phyloP scores from a whole-genome alignment of 2,329 filamentous ascomycete species.

The Cercospora canescens region DNA sequence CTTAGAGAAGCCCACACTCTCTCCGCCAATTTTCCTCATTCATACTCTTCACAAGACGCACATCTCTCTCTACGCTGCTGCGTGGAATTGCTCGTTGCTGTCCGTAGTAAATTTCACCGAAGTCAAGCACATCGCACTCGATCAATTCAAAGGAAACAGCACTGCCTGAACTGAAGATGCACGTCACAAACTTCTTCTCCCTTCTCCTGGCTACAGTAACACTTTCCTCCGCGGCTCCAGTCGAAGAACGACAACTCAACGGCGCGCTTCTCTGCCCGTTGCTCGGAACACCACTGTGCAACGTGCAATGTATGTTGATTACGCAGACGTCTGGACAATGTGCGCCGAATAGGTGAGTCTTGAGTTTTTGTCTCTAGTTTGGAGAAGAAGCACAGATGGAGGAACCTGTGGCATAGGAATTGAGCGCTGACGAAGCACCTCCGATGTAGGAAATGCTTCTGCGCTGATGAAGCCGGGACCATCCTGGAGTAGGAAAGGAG shows the following conservation, averaged over 20 bases:
- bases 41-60: too few species aligned
- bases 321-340: slow-evolving; percentile 16
- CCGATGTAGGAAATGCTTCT: slow-evolving; percentile 16
- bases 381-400: neutral
- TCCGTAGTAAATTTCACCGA: too few species aligned
- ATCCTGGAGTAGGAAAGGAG: slow-evolving; percentile 8
- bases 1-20: too few species aligned
- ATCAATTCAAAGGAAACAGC: neutral
- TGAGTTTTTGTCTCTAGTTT: neutral
- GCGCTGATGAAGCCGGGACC: slow-evolving; percentile 13
- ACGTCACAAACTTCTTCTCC: slow-evolving; percentile 4
- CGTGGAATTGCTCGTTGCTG: too few species aligned
- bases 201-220: slow-evolving; percentile 10
- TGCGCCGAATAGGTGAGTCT: slow-evolving; percentile 14
- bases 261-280: slow-evolving; percentile 16
- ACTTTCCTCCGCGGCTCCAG: slow-evolving; percentile 8
- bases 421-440: neutral
- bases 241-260: slow-evolving; percentile 17
- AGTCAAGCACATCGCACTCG: too few species aligned
- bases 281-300: slow-evolving; percentile 13
- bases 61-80: too few species aligned
- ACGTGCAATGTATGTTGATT: slow-evolving; percentile 7
- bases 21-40: too few species aligned
- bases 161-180: too few species aligned
- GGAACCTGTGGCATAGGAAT: too few species aligned